Evolutionary conservation across 2,329 filamentous ascomycete species (phyloP), one percentile per base, ranked within the genome.

Genomic region (Thermothelomyces thermophilus): DNA sequence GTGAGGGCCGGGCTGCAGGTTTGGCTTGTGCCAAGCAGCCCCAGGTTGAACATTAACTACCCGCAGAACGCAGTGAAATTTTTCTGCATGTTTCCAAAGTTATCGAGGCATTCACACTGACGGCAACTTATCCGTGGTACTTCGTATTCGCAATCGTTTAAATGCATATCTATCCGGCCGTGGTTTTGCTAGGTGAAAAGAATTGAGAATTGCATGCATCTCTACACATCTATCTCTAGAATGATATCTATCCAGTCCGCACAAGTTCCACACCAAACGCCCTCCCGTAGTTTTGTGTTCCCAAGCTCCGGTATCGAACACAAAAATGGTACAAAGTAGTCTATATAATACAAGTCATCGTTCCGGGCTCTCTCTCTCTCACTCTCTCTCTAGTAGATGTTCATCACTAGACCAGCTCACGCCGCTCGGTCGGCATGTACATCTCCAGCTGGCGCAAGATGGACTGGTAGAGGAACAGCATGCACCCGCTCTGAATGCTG

Each of bases 391-490:
- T 17, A 31, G 41, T 19, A 20, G 28, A 42, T 42, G 14, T 17
- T 2, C 31, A 31, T 35, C 35, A 30, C 44, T 51, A 56, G 24
- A 41, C 54, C 16, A 60, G 51, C 41, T 60, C 58, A 6, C 48
- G 50, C 37, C 56, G 56, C 53, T 69, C 66, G 31, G 59, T 16
- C 10, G 71, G 70, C 51, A 70, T 56, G 64, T 70, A 70, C 35
- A 68, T 58, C 50, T 90, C 86, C 58, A 97, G 77, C 68, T 84
- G 81, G 62, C 86, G 83, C 64, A 97, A 70, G 49, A 97, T 73
- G 53, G 84, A 86, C 71, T 97, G 91, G 68, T 97, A 97, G 66
- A 96, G 74, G 60, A 97, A 90, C 64, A 97, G 74, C 91, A 97
- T 97, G 58, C 89, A 95, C 36, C 90, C 87, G 63, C 87, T 95